These are phyloP conservation scores for Cystobasidium sp. DNA, from an alignment of 1,284 basidiomycete species.

Conservation along the genomic window DNA sequence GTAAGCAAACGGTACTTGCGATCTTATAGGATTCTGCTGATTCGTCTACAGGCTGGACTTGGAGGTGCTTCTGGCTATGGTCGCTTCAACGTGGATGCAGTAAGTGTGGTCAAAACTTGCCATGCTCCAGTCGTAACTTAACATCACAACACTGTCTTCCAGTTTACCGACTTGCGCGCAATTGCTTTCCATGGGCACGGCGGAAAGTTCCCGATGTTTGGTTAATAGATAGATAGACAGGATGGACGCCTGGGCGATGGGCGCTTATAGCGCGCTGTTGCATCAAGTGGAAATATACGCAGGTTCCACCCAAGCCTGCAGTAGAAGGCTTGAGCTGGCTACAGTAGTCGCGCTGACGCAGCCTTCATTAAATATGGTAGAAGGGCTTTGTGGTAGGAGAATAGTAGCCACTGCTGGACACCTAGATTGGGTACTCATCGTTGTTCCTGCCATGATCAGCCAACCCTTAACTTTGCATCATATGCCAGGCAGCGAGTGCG, in stretches of 20 bases:
- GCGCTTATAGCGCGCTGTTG: background rate
- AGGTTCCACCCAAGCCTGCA: no score
- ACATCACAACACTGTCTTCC: no score
- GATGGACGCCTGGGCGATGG: background rate
- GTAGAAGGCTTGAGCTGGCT: no score
- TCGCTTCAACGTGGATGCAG: constrained; percentile 39
- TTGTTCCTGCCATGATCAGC: no score
- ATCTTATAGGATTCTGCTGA: background rate
- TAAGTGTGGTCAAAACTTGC: constrained; percentile 9
- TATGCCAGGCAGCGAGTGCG: no score
- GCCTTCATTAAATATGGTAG: no score
- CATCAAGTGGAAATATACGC: background rate
- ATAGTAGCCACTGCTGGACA: no score
- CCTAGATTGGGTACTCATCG: no score
- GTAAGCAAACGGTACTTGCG: background rate
- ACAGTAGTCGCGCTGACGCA: no score
- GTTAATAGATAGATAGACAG: background rate
- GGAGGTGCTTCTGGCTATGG: constrained; percentile 40
- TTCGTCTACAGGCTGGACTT: constrained; percentile 12
- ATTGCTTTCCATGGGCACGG: constrained; percentile 33
- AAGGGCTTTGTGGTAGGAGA: no score
- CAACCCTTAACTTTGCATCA: no score
- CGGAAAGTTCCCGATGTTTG: constrained; percentile 35
- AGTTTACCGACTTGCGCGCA: constrained; percentile 35
- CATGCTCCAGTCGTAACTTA: no score